Percentiles rank a stretch among this genome's conserved stretches.
Evolutionary conservation across 1,139 yeast species (phyloP).

Genomic region (Diutina pseudorugosa): DNA sequence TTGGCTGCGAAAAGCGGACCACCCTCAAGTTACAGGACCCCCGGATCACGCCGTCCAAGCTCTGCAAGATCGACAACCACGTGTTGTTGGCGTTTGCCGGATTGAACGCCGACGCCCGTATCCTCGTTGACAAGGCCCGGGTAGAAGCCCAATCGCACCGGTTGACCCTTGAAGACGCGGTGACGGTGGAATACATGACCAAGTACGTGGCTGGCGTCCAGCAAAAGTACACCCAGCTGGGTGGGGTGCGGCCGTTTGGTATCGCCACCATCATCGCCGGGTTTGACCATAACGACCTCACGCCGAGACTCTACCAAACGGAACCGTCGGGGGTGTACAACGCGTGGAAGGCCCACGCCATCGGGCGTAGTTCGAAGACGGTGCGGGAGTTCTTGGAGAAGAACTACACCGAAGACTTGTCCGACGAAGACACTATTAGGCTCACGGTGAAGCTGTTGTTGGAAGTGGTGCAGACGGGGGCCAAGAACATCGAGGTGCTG

Average conservation of each 20-base stretch:
- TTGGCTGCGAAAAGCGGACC: slow-evolving; percentile 95
- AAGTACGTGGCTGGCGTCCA: slow-evolving; percentile 94
- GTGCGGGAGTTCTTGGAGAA: slow-evolving; percentile 93
- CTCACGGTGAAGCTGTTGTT: slow-evolving; percentile 77
- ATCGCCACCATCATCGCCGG: slow-evolving; percentile 93
- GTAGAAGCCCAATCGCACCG: slow-evolving; percentile 96
- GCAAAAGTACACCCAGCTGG: slow-evolving; percentile 95
- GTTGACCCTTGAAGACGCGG: slow-evolving; percentile 88
- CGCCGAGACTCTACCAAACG: slow-evolving; percentile 82
- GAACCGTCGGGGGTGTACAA: slow-evolving; percentile 97
- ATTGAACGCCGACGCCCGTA: slow-evolving; percentile 93
- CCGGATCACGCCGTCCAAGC: slow-evolving; percentile 88
- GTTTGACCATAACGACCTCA: slow-evolving; percentile 73
- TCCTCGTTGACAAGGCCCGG: slow-evolving; percentile 88
- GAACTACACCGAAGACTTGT: slow-evolving; percentile 64
- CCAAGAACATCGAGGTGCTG: slow-evolving; percentile 88
- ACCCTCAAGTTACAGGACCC: slow-evolving; percentile 94
- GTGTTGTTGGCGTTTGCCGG: slow-evolving; percentile 94
- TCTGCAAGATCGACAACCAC: slow-evolving; percentile 84
- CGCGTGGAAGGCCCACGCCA: slow-evolving; percentile 99
- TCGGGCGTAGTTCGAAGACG: slow-evolving; percentile 91
- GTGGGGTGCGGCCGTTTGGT: slow-evolving; percentile 95
- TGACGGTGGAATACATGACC: slow-evolving; percentile 82
- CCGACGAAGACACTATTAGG: slow-evolving; percentile 65
- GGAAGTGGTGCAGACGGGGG: slow-evolving; percentile 97